Base-by-base conservation (phyloP, 805 yeast species). In the Lipomyces lipofer region DNA sequence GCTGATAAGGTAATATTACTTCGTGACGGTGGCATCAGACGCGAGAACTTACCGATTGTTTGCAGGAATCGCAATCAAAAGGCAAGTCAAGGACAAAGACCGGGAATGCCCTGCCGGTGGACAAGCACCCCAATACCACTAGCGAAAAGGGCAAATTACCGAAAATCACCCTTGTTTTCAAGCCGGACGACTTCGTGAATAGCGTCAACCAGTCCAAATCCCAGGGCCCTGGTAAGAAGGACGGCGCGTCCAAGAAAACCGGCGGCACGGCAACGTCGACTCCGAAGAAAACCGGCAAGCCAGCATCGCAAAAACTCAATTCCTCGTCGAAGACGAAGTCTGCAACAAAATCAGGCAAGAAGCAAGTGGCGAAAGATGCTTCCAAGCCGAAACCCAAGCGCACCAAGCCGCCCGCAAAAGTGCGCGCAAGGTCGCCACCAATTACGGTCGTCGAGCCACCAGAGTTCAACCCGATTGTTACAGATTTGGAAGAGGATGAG, bases 381-480 rank as follows among this genome's bases (percentile, higher is more conserved):
- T 25, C 47, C 8, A 43, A 43, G 32, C 32, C 8, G 12, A 45
- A 30, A 27, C 24, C 29, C 32, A 40, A 40, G 25, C 51, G 47
- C 10, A 12, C 43, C 17, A 55, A 58, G 40, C 49, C 56, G 47
- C 43, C 40, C 25, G 29, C 59, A 6, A 52, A 63, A 44, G 45
- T 48, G 25, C 47, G 50, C 29, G 52, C 47, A 19, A 58, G 53
- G 30, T 59, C 50, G 43, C 54, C 59, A 10, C 58, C 59, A 3
- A 28, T 44, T 13, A 32, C 32, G 3, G 56, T 54, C 40, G 52
- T 61, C 12, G 63, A 60, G 22, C 64, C 66, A 6, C 73, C 73
- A 7, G 56, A 49, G 29, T 68, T 71, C 43, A 48, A 32, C 43
- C 62, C 60, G 3, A 49, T 71, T 33, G 43, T 58, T 6, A 43